Conservation (phyloP, 176 grass and related monocot genomes). For the Phoenix roebelenii region DNA sequence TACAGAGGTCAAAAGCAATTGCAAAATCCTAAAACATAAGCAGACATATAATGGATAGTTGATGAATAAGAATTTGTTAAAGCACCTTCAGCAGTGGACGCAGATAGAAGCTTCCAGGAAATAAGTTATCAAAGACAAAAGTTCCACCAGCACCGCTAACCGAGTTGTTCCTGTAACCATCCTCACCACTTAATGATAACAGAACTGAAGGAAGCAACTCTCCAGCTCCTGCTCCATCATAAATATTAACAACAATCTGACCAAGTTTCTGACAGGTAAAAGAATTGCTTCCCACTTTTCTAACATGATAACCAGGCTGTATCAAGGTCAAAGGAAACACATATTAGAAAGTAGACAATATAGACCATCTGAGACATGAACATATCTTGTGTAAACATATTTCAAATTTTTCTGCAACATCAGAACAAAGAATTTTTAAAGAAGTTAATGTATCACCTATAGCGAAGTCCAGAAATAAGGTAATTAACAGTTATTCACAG, state of each 20-base stretch:
- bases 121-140: constrained; percentile 80
- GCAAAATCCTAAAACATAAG: too few relatives aligned
- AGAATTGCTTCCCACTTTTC: constrained; percentile 49
- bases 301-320: constrained; percentile 77
- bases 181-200: constrained; percentile 87
- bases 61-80: neutral
- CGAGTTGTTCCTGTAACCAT: constrained; percentile 96
- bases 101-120: constrained; percentile 93
- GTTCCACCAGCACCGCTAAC: constrained; percentile 61
- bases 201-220: constrained; percentile 72
- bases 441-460: too few relatives aligned
- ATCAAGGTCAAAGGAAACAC: neutral
- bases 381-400: too few relatives aligned
- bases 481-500: too few relatives aligned
- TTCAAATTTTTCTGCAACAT: too few relatives aligned
- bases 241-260: constrained; percentile 57
- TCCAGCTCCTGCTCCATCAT: constrained; percentile 39
- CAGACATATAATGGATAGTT: too few relatives aligned
- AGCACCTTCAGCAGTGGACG: constrained; percentile 81
- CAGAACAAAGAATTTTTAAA: too few relatives aligned
- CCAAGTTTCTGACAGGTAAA: constrained; percentile 87
- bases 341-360: constrained; percentile 7
- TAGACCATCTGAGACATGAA: too few relatives aligned
- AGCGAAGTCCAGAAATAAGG: too few relatives aligned
- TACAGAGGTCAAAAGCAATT: too few relatives aligned